Evolutionary conservation across 2,329 filamentous ascomycete species (phyloP).

Genomic region (Dissoconium aciculare): DNA sequence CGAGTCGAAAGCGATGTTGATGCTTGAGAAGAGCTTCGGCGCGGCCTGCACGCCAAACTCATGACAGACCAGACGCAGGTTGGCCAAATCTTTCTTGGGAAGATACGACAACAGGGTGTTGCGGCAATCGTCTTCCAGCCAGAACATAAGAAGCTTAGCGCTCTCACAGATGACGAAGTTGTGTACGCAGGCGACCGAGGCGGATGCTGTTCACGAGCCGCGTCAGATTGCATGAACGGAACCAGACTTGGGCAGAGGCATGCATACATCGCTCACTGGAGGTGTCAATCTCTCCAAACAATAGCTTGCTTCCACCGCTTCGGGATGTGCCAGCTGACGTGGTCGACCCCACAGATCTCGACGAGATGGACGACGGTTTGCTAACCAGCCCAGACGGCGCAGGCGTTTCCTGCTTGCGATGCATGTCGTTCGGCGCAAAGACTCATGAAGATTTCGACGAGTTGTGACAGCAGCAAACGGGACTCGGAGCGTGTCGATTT

Average conservation of each 20-base stretch:
- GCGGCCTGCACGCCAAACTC: conserved; percentile 57
- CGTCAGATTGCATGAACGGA: conserved; percentile 8
- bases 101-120: conserved; percentile 30
- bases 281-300: conserved; percentile 37
- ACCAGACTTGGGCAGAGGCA: background rate
- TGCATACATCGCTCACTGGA: conserved; percentile 27
- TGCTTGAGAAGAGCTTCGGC: conserved; percentile 52
- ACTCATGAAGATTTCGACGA: too few relatives aligned
- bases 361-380: conserved; percentile 23
- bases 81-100: conserved; percentile 28
- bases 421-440: conserved; percentile 13
- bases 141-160: conserved; percentile 35
- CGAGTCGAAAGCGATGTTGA: conserved; percentile 55
- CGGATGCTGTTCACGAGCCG: conserved; percentile 24
- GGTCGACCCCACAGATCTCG: conserved; percentile 19
- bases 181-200: conserved; percentile 34
- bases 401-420: conserved; percentile 16
- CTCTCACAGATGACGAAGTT: conserved; percentile 35
- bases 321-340: conserved; percentile 23
- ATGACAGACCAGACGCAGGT: conserved; percentile 50
- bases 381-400: conserved; percentile 17
- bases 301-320: conserved; percentile 25
- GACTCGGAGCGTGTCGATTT: too few relatives aligned
- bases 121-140: conserved; percentile 34
- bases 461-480: too few relatives aligned